Base-by-base conservation (phyloP, 116 monocot genomes). In the Posidonia oceanica region DNA sequence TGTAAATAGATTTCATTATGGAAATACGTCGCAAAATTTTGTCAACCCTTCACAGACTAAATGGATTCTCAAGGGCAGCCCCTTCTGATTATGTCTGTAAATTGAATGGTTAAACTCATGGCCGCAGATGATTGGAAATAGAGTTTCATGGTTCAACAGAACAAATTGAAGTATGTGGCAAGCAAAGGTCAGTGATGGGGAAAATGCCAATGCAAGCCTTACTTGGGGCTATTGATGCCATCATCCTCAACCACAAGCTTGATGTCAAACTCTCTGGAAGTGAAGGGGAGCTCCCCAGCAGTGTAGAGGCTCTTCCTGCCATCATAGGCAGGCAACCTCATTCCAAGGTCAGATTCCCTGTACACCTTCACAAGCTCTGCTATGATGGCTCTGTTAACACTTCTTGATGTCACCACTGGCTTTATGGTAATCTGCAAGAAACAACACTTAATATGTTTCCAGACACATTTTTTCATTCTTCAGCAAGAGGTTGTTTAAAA, bases 251-350 rank as follows among this genome's bases (percentile, higher is more conserved):
- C 73, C 23, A 73, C 53, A 40, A 86, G 77, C 41, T 79, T 79
- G 68, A 90, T 75, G 14, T 36, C 69, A 72, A 90, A 90, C 42
- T 86, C 81, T 60, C 48, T 90, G 14, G 52, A 83, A 20, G 75
- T 61, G 64, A 90, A 90, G 22, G 89, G 89, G 53, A 90, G 77
- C 10, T 72, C 64, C 44, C 89, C 86, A 52, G 89, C 89, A 0
- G 89, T 86, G 63, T 86, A 90, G 29, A 90, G 70, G 51, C 79
- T 83, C 63, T 83, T 90, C 51, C 75, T 75, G 17, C 89, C 83
- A 76, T 90, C 86, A 70, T 83, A 90, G 7, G 81, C 86, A 2
- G 86, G 86, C 73, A 86, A 59, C 23, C 81, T 79, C 75, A 67
- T 70, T 8, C 83, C 83, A 40, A 90, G 72, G 44, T 86, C 75